phyloP scores from a whole-genome alignment of 2,329 filamentous ascomycete genomes.

The Chrysosporium keratinophilum region DNA sequence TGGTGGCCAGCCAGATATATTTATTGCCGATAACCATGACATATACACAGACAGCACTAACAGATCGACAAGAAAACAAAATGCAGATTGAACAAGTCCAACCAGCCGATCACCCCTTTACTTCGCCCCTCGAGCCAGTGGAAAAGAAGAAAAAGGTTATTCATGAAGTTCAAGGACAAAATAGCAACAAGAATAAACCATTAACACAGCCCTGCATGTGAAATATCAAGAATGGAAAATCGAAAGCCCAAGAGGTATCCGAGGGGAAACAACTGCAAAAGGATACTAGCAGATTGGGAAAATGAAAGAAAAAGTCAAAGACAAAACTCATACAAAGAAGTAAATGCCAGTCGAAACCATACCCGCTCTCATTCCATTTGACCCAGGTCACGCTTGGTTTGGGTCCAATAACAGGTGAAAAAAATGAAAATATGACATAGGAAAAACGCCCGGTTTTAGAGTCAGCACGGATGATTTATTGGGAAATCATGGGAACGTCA shows the following conservation, averaged over 20 bases:
- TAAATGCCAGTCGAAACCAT: not conserved
- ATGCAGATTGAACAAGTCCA: not conserved
- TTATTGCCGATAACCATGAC: not conserved
- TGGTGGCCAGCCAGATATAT: not conserved
- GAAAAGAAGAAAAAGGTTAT: not conserved
- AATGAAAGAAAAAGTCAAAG: not conserved
- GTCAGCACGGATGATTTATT: not conserved
- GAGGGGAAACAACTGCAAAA: not conserved
- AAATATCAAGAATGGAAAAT: not conserved
- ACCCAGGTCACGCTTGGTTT: not conserved
- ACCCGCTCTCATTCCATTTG: not conserved
- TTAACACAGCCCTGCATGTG: not conserved
- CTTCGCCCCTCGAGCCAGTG: not conserved
- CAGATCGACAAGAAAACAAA: not conserved
- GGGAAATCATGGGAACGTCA: not conserved
- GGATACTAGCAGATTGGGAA: not conserved
- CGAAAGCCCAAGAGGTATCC: not conserved
- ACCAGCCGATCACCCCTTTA: not conserved
- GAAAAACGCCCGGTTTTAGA: not conserved
- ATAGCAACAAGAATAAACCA: not conserved
- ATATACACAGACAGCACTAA: constrained; percentile 7
- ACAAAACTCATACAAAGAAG: not conserved
- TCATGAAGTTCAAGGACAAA: not conserved
- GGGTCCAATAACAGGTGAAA: not conserved
- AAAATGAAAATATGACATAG: not conserved